Evolutionary conservation across 805 yeast genomes (phyloP), one percentile per base, ranked within the genome.

Genomic region (Saccharomyces cerevisiae): DNA sequence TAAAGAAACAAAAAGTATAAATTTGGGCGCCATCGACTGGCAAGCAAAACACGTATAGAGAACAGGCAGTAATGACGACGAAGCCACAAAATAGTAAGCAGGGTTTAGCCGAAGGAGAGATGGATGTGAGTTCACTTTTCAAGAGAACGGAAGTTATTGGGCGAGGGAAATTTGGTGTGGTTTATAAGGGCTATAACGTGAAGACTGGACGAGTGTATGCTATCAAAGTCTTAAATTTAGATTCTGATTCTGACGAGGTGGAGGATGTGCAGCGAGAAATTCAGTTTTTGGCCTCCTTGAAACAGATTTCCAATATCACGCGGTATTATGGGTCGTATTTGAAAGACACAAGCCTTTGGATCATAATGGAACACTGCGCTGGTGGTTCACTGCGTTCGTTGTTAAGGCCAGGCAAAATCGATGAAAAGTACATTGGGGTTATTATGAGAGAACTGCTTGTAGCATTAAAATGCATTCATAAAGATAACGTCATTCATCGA

Each of bases 81-180:
- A 22, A 22, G 24, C 41, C 46, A 5, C 27, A 49, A 22, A 31
- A 29, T 13, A 36, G 8, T 21, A 31, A 31, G n/a, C 46, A 66
- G 41, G 10, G 43, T 24, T 49, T 56, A 22, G 52, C 57, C 4
- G 43, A 36, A 36, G 43, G 43, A 2, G 63, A 60, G 43, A 55
- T 56, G 32, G 69, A 68, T 53, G 71, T 74, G 3, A 63, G 68
- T 14, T 66, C 69, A 51, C 61, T 79, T 53, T 90, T 84, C 72
- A 84, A 85, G 63, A 79, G 96, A 49, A 85, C 92, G 13, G 97
- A 94, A 71, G 84, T 90, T 32, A 86, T 95, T 13, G 99, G 99
- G 8, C 79, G 95, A 55, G 99, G 99, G 24, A 94, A 90, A 73
- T 94, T 94, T 70, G 99, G 99, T 48, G 85, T 91, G 27, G 99